Conservation (phyloP, 2,329 filamentous ascomycete species). For the Albifimbria verrucaria region DNA sequence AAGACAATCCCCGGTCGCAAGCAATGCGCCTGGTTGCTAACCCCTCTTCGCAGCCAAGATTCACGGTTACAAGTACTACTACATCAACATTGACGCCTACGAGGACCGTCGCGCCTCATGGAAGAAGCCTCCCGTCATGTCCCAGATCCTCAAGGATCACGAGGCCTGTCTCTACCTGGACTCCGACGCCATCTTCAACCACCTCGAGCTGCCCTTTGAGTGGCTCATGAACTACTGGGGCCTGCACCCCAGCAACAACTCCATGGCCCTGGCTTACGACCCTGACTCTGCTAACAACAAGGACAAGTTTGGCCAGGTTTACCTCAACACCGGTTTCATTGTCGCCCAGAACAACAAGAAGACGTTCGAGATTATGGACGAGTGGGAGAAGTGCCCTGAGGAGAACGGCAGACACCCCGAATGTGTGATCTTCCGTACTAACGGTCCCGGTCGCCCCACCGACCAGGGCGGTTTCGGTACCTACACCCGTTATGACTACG, state of each 20-base stretch:
- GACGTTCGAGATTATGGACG: slow-evolving; percentile 45
- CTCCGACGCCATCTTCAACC: slow-evolving; percentile 41
- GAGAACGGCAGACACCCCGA: slow-evolving; percentile 34
- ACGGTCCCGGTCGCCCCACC: slow-evolving; percentile 33
- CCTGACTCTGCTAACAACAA: slow-evolving; percentile 34
- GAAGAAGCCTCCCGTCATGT: slow-evolving; percentile 41
- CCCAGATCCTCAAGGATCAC: slow-evolving; percentile 39
- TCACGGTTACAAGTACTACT: slow-evolving; percentile 47
- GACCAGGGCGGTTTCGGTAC: slow-evolving; percentile 43
- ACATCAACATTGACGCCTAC: slow-evolving; percentile 33
- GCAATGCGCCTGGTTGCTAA: slow-evolving; percentile 12
- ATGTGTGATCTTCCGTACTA: slow-evolving; percentile 34
- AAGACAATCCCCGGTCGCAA: background rate
- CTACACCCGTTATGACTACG: slow-evolving; percentile 38
- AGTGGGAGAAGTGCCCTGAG: slow-evolving; percentile 42
- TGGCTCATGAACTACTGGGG: slow-evolving; percentile 47
- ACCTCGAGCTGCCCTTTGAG: slow-evolving; percentile 41
- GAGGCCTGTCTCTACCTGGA: slow-evolving; percentile 42
- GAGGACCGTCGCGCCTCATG: slow-evolving; percentile 41
- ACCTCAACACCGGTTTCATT: slow-evolving; percentile 52
- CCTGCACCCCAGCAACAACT: slow-evolving; percentile 34
- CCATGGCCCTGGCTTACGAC: slow-evolving; percentile 39
- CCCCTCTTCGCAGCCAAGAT: slow-evolving; percentile 31
- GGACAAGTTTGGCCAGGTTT: slow-evolving; percentile 36
- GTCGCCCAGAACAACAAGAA: slow-evolving; percentile 47